These are phyloP conservation scores for Gossypium aridum DNA, from an alignment of 441 rosid species.

Conservation along the genomic window DNA sequence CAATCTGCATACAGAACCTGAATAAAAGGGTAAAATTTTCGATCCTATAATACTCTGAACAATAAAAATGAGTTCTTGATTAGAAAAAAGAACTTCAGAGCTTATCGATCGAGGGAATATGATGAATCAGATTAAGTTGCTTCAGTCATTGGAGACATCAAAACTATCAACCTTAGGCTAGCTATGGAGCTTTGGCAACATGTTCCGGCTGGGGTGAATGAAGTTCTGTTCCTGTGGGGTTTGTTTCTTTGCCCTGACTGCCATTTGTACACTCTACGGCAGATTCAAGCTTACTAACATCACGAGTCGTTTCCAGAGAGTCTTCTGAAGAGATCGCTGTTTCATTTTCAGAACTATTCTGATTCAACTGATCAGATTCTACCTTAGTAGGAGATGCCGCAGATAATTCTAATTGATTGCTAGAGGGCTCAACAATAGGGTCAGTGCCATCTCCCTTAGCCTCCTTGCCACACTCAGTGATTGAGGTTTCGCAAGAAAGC, in stretches of 20 bases:
- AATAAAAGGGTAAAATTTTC: not conserved
- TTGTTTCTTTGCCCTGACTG: not conserved
- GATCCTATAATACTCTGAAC: not conserved
- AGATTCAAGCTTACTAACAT: not conserved
- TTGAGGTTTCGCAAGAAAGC: constrained; percentile 7
- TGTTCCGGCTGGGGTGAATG: no score
- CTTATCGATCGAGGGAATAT: not conserved
- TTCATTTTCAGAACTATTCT: constrained; percentile 10
- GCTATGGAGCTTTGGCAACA: constrained; percentile 1
- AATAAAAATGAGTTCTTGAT: not conserved
- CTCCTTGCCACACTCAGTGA: constrained; percentile 3
- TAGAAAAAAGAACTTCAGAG: not conserved
- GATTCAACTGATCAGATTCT: constrained; percentile 14
- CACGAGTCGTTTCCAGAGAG: constrained; percentile 2
- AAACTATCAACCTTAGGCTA: constrained; percentile 6
- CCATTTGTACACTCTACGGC: not conserved
- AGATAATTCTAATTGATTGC: constrained; percentile 17
- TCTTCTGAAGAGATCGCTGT: constrained; percentile 12
- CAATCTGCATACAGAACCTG: not conserved
- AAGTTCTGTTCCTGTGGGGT: no score
- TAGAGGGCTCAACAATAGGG: constrained; percentile 5
- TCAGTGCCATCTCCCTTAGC: constrained; percentile 15
- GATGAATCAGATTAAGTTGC: not conserved
- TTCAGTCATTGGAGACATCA: not conserved
- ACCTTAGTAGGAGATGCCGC: constrained; percentile 13